phyloP scores from a whole-genome alignment of 352 stramenopile species.

The Phytophthora boehmeriae region DNA sequence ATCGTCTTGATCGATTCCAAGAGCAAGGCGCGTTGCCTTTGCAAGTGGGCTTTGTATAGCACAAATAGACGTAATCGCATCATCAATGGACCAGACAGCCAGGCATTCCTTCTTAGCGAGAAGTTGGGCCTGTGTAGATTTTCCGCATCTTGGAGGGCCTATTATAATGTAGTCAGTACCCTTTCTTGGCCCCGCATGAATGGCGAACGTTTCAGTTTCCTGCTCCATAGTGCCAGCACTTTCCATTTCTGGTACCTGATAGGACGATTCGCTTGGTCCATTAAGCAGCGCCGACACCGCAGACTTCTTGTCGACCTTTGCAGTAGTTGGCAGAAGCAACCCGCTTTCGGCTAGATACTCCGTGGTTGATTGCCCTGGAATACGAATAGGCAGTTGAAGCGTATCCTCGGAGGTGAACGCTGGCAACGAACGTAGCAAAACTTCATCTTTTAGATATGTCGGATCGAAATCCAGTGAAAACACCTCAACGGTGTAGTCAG shows the following conservation, averaged over 20 bases:
- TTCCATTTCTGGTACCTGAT: constrained; percentile 9
- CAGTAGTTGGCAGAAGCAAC: constrained; percentile 27
- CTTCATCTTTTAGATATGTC: constrained; percentile 87
- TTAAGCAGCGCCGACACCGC: background rate
- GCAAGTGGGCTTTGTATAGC: constrained; percentile 47
- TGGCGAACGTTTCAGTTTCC: background rate
- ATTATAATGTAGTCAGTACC: constrained; percentile 85
- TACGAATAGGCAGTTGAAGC: constrained; percentile 74
- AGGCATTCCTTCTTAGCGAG: constrained; percentile 80
- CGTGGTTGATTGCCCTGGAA: constrained; percentile 64
- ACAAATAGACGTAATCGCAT: constrained; percentile 56
- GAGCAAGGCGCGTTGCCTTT: constrained; percentile 31
- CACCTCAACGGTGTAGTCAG: constrained; percentile 90
- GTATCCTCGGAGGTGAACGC: constrained; percentile 71
- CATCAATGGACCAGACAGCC: constrained; percentile 74
- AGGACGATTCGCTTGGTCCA: constrained; percentile 2
- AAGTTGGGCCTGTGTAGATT: constrained; percentile 76
- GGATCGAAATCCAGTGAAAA: constrained; percentile 92
- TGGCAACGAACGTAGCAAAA: constrained; percentile 60
- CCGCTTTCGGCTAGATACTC: constrained; percentile 60
- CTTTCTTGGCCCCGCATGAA: constrained; percentile 30
- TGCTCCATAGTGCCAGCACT: background rate
- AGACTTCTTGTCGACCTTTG: constrained; percentile 10
- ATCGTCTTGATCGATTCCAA: constrained; percentile 33
- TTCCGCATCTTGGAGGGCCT: constrained; percentile 77